Evolutionary conservation across 2,329 filamentous ascomycete genomes (phyloP).

Genomic region (Plenodomus biglobosus): DNA sequence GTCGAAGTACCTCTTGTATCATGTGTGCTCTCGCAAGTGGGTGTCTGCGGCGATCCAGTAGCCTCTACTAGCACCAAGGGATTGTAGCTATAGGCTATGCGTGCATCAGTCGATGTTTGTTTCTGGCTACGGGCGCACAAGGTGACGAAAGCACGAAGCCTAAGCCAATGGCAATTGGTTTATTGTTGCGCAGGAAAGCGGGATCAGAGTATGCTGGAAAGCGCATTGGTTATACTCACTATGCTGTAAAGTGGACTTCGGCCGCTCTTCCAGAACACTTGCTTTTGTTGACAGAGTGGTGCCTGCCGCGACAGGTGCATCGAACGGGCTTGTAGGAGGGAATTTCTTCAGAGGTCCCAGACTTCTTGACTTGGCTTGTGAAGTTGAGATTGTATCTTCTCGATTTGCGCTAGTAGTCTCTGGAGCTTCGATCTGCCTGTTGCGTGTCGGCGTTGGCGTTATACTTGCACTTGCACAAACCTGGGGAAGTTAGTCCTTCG

Average conservation of each 20-base stretch:
- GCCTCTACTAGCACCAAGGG: conserved; percentile 30
- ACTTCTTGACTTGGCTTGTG: conserved; percentile 41
- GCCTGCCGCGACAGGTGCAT: conserved; percentile 46
- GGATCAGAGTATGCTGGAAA: background rate
- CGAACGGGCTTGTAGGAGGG: conserved; percentile 40
- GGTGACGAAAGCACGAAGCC: background rate
- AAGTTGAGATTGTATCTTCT: conserved; percentile 35
- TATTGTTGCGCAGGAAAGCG: conserved; percentile 1
- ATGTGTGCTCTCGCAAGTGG: conserved; percentile 21
- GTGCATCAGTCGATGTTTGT: conserved; percentile 17
- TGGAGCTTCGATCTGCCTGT: conserved; percentile 29
- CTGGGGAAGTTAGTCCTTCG: conserved; percentile 11
- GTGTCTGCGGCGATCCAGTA: conserved; percentile 22
- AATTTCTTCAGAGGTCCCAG: conserved; percentile 45
- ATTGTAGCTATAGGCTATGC: conserved; percentile 33
- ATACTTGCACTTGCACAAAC: conserved; percentile 13
- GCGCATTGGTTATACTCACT: conserved; percentile 19
- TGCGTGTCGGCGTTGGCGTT: conserved; percentile 18
- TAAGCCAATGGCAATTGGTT: conserved; percentile 1
- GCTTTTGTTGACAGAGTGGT: conserved; percentile 44
- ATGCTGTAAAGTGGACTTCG: conserved; percentile 32
- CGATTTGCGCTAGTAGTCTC: conserved; percentile 35
- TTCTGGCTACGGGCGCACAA: conserved; percentile 9
- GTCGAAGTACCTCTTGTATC: conserved; percentile 21
- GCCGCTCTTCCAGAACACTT: conserved; percentile 42